Base-by-base conservation (phyloP, 2,329 filamentous ascomycete species). In the Phoma sp. region DNA sequence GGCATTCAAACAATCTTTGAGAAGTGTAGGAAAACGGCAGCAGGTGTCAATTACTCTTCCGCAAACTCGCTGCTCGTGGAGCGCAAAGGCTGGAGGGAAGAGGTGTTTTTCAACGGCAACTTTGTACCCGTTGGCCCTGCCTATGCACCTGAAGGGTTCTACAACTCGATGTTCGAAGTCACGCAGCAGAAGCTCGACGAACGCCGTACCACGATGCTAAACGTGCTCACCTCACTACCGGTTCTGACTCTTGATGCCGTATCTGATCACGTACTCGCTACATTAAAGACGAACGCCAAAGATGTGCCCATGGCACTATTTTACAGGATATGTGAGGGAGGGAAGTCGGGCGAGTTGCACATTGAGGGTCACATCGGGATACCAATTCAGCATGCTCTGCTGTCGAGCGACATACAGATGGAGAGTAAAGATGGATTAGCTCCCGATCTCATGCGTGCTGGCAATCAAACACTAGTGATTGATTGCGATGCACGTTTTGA, bases 271-370 rank as follows among this genome's bases (percentile, higher is more conserved):
- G 61, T 74, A 24, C 51, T 74, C n/a, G 57, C 61, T 4, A 68
- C 65, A 1, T 61, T 74, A 2, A 57, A 61, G 29, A 68, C 67
- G 5, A 69, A 70, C 45, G 35, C 55, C 11, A 22, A 59, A n/a
- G 70, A 74, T 44, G 60, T 72, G 11, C 65, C 71, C 7, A 56
- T 73, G 47, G 68, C 65, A 7, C 61, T 74, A 43, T 50, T 73
- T 4, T 74, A 74, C 35, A 64, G 61, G 27, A 47, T 62, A 32
- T 62, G 66, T 4, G 55, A 61, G 9, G 52, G 24, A 3, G 23
- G 46, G 4, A 53, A 44, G 5, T 39, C 61, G 2, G 61, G 55
- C 9, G 22, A 42, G 1, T 22, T 74, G 36, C 56, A 50, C 7
- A 55, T 73, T 3, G 59, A 63, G 22, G 70, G 71, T 2, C 59